Evolutionary conservation across 495 filamentous ascomycete genomes (phyloP), one percentile per base, ranked within the genome.

Genomic region (Neurospora africana): DNA sequence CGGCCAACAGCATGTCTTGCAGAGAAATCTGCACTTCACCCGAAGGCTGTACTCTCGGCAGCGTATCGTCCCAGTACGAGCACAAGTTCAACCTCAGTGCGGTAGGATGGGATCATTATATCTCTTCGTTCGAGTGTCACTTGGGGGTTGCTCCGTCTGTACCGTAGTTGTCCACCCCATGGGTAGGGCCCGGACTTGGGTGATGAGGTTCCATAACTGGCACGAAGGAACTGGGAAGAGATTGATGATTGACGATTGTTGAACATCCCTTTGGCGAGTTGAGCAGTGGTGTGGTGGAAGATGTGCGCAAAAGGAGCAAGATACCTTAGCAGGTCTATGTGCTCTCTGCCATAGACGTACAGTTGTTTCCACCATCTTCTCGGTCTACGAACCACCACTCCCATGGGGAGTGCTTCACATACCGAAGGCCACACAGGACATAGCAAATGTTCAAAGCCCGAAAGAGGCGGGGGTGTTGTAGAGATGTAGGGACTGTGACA

Each of bases 1-100:
- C 27, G 53, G 27, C 19, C 53, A 33, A 44, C 3, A 74, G 71
- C 33, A 73, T 70, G 68, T 70, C 69, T 27, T 85, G 83, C 74
- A 77, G 72, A 27, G 79, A 76, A 4, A 78, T 82, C 35, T 84
- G 83, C 81, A 82, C 69, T 0, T 82, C 81, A 27, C 81, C 82
- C n/a, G 78, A 76, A n/a, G 83, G 83, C 61, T 85, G 83, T 78
- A 83, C 83, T 21, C 78, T 83, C 58, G 81, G 80, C 39, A 65
- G 78, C 11, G 77, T 84, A 40, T 74, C 76, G 65, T 82, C 78
- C 71, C 41, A 75, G 67, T 79, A 78, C 61, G 72, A 75, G 23
- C 6, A 80, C 73, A 83, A 82, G 73, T 82, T 76, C 77, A 78
- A 84, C 69, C 70, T 84, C 37, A 75, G 75, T 8, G 69, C 69